A percentile compares a stretch with the other conserved stretches of the same genome.
These are phyloP conservation scores for Phlebiopsis gigantea DNA, from an alignment of 768 basidiomycete species.

Conservation along the genomic window DNA sequence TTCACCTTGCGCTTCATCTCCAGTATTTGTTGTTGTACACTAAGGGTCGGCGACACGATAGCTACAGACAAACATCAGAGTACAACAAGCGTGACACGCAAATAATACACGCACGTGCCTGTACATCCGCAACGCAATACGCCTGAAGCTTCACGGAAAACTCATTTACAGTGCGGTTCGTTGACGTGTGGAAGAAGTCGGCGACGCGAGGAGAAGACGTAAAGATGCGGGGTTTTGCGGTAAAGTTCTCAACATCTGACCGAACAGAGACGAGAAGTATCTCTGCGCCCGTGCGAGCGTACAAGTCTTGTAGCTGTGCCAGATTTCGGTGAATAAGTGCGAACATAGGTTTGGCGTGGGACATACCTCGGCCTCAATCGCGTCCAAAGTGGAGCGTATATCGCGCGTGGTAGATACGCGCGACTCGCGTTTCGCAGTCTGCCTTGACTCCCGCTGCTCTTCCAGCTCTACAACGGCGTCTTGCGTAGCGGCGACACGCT, in stretches of 20 bases:
- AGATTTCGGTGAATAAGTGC: not conserved
- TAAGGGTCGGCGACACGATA: not conserved
- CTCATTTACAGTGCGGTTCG: not conserved
- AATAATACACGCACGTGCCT: not conserved
- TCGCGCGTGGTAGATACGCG: not conserved
- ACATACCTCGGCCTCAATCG: conserved; percentile 3
- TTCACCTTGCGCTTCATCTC: conserved; percentile 6
- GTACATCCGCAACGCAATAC: conserved; percentile 2
- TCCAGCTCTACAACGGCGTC: not conserved
- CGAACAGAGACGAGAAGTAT: conserved; percentile 4
- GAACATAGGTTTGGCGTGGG: not conserved
- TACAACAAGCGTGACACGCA: not conserved
- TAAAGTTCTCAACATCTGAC: not conserved
- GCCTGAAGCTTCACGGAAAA: conserved; percentile 5
- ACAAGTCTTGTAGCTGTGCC: not conserved
- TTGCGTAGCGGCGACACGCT: conserved; percentile 1
- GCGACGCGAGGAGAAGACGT: not conserved
- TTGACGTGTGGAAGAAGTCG: conserved; percentile 1
- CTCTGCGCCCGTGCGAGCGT: conserved; percentile 7
- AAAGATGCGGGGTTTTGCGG: not conserved
- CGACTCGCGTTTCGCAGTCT: not conserved
- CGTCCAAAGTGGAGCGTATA: conserved; percentile 1
- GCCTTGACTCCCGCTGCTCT: conserved; percentile 5
- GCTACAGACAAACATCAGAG: not conserved
- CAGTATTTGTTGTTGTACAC: conserved; percentile 1